phyloP scores from a whole-genome alignment of 768 basidiomycete genomes.

The Paxillus rubicundulus region DNA sequence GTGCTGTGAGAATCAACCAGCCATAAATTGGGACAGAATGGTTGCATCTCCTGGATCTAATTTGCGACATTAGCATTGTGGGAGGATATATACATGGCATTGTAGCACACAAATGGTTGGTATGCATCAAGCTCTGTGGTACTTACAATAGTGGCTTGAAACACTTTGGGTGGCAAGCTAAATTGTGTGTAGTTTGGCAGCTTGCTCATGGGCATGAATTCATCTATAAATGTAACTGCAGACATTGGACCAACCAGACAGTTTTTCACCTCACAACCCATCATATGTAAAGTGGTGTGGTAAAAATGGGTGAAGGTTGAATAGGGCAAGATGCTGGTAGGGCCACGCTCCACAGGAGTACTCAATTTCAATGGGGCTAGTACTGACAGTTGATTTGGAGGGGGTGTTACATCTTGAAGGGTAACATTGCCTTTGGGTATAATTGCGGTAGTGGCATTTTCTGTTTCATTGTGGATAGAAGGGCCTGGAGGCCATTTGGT shows the following conservation, averaged over 20 bases:
- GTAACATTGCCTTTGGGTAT: too few relatives aligned
- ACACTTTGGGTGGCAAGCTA: neutral
- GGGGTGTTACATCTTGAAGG: too few relatives aligned
- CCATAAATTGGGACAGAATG: neutral
- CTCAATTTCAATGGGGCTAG: too few relatives aligned
- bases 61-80: neutral
- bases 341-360: neutral
- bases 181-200: neutral
- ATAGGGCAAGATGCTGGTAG: neutral
- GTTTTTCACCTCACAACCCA: neutral
- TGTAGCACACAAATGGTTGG: neutral
- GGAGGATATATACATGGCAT: neutral
- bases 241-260: slow-evolving; percentile 1
- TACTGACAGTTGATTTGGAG: too few relatives aligned
- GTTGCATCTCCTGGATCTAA: neutral
- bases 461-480: too few relatives aligned
- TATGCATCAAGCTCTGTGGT: neutral
- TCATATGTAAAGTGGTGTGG: neutral
- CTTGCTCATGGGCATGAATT: neutral
- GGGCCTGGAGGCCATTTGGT: too few relatives aligned
- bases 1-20: neutral
- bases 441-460: too few relatives aligned
- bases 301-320: neutral
- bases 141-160: neutral
- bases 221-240: neutral